Base-by-base conservation (phyloP, 2,329 filamentous ascomycete species). In the Clonostachys sp. region DNA sequence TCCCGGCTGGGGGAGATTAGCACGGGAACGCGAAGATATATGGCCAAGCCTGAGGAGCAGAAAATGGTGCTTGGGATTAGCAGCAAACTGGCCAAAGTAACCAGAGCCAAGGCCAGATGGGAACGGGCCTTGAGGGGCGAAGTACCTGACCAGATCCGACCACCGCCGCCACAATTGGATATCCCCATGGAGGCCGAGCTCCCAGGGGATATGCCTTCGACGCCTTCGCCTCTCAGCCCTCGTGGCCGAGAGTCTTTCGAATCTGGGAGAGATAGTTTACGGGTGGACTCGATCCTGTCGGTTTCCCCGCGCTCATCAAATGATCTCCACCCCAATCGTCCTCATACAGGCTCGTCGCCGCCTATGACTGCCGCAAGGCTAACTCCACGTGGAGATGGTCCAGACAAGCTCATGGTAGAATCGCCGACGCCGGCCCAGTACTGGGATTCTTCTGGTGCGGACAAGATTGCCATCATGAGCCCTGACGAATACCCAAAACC, bases 1-100 rank as follows among this genome's bases (percentile, higher is more conserved):
- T 82, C 89, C 58, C 83, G 91, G 5, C 72, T 97, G n/a, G 86
- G 89, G 24, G 92, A 96, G 45, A 97, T 99, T 68, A 96, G 89
- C 71, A 96, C 90, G 13, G 86, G 86, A 61, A 99, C 94, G 0
- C 81, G 89, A 55, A 82, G 86, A 53, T 99, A 97, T 62, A 79
- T 99, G 46, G 73, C 77, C 8, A 85, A 85, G 51, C 75, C 79
- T 12, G 83, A 83, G 1, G 86, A 95, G 49, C 88, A 95, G 62
- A 78, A 72, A 55, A 88, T 90, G 78, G 89, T 89, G 7, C 74
- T 87, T 46, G 81, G 86, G 48, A 84, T 91, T 1, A 85, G 92
- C 0, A 78, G 81, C 9, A 95, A 92, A 65, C 73, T 97, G 55
- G 89, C 88, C 51, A 89, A 89, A 66, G 91, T 96, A 53, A 77